Conservation (phyloP, 1,284 basidiomycete species). For the Sanghuangporus baumii region DNA sequence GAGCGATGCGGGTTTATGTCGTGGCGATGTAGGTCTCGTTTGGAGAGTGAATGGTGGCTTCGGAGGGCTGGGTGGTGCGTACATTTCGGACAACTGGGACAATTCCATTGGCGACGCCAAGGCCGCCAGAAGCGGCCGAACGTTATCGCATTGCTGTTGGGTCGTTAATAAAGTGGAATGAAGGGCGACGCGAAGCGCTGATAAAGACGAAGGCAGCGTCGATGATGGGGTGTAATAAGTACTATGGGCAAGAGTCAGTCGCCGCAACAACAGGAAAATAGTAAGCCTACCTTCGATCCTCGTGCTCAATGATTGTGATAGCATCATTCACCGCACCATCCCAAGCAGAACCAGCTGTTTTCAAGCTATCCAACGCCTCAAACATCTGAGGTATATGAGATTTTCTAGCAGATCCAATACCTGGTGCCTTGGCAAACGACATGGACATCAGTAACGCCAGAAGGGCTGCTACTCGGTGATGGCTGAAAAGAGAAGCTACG, state of each 20-base stretch:
- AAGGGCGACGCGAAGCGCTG: constrained; percentile 60
- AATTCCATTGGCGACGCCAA: constrained; percentile 64
- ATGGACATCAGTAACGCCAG: constrained; percentile 13
- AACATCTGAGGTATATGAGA: constrained; percentile 41
- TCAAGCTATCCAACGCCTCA: constrained; percentile 56
- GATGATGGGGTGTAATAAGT: constrained; percentile 13
- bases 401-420: constrained; percentile 3
- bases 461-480: constrained; percentile 7
- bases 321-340: constrained; percentile 65
- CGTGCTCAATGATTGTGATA: constrained; percentile 55
- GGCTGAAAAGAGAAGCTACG: constrained; percentile 10
- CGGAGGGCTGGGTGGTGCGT: constrained; percentile 66
- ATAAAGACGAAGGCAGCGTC: constrained; percentile 43
- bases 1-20: constrained; percentile 26
- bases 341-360: constrained; percentile 62
- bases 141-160: constrained; percentile 71
- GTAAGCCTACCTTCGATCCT: constrained; percentile 53
- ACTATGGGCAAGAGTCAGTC: constrained; percentile 9
- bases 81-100: constrained; percentile 75
- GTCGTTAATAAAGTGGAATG: constrained; percentile 68
- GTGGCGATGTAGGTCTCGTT: constrained; percentile 39
- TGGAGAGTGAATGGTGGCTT: constrained; percentile 32
- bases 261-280: constrained; percentile 12
- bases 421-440: constrained; percentile 2
- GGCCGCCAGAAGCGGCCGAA: constrained; percentile 69